Conservation (phyloP, 2,329 filamentous ascomycete genomes). For the Aureobasidium sp. region DNA sequence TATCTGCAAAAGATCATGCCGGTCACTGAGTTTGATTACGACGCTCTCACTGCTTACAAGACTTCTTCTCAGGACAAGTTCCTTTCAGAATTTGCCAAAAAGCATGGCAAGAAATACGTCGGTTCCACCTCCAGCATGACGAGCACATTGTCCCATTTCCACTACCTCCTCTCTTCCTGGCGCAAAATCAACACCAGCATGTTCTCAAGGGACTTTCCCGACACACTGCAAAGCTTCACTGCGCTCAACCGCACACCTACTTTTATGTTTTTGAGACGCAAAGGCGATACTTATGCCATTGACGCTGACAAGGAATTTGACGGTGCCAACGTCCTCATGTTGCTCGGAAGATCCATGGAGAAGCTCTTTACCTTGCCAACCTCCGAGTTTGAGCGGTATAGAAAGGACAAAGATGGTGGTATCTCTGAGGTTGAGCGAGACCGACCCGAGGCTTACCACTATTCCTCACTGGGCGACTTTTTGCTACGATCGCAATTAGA, state of each 20-base stretch:
- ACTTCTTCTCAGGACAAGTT: constrained; percentile 78
- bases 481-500: constrained; percentile 94
- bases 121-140: constrained; percentile 98
- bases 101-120: constrained; percentile 68
- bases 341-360: constrained; percentile 93
- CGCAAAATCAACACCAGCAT: constrained; percentile 58
- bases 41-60: constrained; percentile 74
- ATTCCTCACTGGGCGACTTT: constrained; percentile 76
- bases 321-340: constrained; percentile 73
- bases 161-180: constrained; percentile 82
- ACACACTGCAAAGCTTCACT: constrained; percentile 55
- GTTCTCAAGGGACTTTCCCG: constrained; percentile 58
- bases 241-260: constrained; percentile 61
- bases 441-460: constrained; percentile 74
- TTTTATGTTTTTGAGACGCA: constrained; percentile 72
- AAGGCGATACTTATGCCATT: constrained; percentile 82
- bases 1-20: constrained; percentile 93
- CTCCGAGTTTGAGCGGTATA: constrained; percentile 77
- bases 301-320: constrained; percentile 94
- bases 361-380: constrained; percentile 80
- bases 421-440: constrained; percentile 64
- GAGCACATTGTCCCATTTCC: constrained; percentile 75
- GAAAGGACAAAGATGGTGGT: constrained; percentile 56
- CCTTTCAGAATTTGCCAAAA: constrained; percentile 58
- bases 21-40: constrained; percentile 83